Percentiles rank a stretch among this genome's conserved stretches.
phyloP scores from a whole-genome alignment of 2,329 filamentous ascomycete species.

The Zasmidium citrigriseum region DNA sequence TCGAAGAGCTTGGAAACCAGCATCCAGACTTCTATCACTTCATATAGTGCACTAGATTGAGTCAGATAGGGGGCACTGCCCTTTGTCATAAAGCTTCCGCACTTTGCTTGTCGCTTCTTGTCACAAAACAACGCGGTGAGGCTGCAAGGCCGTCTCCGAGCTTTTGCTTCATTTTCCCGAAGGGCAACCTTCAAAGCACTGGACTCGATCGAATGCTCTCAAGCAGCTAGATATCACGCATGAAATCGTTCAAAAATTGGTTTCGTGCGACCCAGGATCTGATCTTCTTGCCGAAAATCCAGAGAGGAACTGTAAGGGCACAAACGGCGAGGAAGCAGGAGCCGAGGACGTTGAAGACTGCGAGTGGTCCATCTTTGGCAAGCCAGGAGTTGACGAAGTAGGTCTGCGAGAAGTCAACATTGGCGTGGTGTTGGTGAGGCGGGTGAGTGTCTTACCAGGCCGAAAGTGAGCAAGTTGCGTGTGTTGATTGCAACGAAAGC shows the following conservation, averaged over 20 bases:
- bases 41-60: too few relatives aligned
- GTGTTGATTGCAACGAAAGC: slow-evolving; percentile 56
- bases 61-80: too few relatives aligned
- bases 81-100: too few relatives aligned
- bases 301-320: slow-evolving; percentile 50
- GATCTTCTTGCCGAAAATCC: slow-evolving; percentile 52
- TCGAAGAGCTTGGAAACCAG: too few relatives aligned
- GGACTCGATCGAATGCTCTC: too few relatives aligned
- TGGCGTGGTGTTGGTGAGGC: neutral
- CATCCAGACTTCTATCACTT: too few relatives aligned
- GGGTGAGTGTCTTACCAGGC: slow-evolving; percentile 37
- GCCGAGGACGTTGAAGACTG: slow-evolving; percentile 34
- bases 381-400: slow-evolving; percentile 41
- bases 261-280: slow-evolving; percentile 48
- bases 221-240: slow-evolving; percentile 31
- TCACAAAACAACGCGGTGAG: too few relatives aligned
- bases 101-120: too few relatives aligned
- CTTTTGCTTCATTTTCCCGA: too few relatives aligned
- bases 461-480: slow-evolving; percentile 51
- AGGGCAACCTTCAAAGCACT: too few relatives aligned
- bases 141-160: too few relatives aligned
- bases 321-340: slow-evolving; percentile 46
- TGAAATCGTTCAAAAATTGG: slow-evolving; percentile 34
- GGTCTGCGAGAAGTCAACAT: slow-evolving; percentile 26
- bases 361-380: slow-evolving; percentile 28